Conservation (phyloP, 2,329 filamentous ascomycete species). For the Clathrospora elynae region DNA sequence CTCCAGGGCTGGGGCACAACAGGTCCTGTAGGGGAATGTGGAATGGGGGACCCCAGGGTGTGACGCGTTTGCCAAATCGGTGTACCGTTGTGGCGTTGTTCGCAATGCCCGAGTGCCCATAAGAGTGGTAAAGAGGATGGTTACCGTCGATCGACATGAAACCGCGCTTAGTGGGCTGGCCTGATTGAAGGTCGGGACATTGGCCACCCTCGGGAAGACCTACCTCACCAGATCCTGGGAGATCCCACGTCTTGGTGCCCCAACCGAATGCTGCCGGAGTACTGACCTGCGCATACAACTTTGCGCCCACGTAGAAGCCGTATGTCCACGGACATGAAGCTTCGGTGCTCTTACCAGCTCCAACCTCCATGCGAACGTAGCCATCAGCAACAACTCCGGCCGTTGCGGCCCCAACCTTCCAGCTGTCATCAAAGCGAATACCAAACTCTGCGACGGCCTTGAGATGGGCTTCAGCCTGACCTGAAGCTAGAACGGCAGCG, state of each 20-base stretch:
- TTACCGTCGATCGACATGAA: constrained; percentile 1
- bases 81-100: neutral
- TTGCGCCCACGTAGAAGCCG: constrained; percentile 5
- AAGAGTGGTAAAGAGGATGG: neutral
- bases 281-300: constrained; percentile 3
- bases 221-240: constrained; percentile 3
- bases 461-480: constrained; percentile 3
- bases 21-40: neutral
- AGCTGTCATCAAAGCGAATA: constrained; percentile 9
- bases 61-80: neutral
- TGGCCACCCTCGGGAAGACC: constrained; percentile 4
- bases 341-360: constrained; percentile 3
- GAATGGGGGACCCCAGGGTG: constrained; percentile 1
- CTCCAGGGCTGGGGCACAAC: constrained; percentile 1
- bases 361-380: constrained; percentile 1
- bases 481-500: constrained; percentile 3
- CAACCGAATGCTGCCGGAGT: constrained; percentile 6
- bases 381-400: constrained; percentile 6
- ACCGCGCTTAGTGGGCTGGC: constrained; percentile 4
- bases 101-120: neutral
- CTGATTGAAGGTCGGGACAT: constrained; percentile 8
- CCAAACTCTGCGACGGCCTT: constrained; percentile 9
- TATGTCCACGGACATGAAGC: constrained; percentile 8
- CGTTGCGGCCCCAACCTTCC: constrained; percentile 6
- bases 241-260: constrained; percentile 1